These are phyloP conservation scores for Pezizomycotina sp. DNA, from an alignment of 2,329 filamentous ascomycete genomes.

Conservation along the genomic window DNA sequence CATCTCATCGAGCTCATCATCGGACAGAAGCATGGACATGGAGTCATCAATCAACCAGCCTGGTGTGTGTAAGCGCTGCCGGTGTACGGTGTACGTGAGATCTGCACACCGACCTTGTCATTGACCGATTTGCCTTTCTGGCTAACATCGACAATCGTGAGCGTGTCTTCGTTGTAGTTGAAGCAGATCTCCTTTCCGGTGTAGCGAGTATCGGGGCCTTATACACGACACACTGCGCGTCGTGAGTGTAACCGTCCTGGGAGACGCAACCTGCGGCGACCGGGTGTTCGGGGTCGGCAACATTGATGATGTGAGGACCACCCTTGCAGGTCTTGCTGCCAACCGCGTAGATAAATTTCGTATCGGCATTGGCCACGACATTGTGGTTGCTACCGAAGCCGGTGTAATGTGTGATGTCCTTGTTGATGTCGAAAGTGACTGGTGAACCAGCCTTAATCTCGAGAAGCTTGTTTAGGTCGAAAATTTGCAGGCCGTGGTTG, in stretches of 20 bases:
- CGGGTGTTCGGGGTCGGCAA: conserved; percentile 38
- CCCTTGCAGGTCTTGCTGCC: conserved; percentile 35
- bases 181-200: conserved; percentile 24
- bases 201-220: conserved; percentile 24
- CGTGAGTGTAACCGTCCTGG: conserved; percentile 44
- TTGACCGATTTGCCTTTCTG: conserved; percentile 34
- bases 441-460: conserved; percentile 32
- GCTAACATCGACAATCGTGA: conserved; percentile 34
- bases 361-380: conserved; percentile 38
- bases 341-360: conserved; percentile 30
- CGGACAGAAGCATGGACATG: conserved; percentile 31
- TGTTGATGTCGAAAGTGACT: conserved; percentile 31
- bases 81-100: conserved; percentile 40
- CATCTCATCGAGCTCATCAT: conserved; percentile 32
- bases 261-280: conserved; percentile 39
- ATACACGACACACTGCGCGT: conserved; percentile 39
- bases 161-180: conserved; percentile 25
- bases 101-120: conserved; percentile 29
- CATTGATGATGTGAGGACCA: conserved; percentile 44
- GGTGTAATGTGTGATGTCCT: conserved; percentile 32
- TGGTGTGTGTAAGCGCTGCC: conserved; percentile 43
- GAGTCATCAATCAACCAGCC: conserved; percentile 38
- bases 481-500: conserved; percentile 44
- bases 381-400: conserved; percentile 30
- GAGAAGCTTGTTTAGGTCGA: conserved; percentile 45